Percentiles rank a stretch among this genome's conserved stretches.
phyloP scores from a whole-genome alignment of 768 basidiomycete genomes.

The Exsudoporus frostii region DNA sequence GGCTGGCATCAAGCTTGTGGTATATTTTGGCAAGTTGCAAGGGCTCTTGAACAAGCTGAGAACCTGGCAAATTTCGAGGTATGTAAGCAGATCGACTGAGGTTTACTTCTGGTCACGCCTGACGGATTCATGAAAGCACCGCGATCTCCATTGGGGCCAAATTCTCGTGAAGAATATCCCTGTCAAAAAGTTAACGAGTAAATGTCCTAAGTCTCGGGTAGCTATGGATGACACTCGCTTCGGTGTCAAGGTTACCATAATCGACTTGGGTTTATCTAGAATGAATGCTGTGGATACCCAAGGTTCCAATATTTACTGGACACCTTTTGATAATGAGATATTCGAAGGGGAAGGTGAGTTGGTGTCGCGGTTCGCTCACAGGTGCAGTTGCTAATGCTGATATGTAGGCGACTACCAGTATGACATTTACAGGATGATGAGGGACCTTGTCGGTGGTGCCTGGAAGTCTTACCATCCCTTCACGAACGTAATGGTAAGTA shows the following conservation, averaged over 20 bases:
- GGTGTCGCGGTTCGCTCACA: neutral
- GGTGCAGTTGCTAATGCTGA: constrained; percentile 10
- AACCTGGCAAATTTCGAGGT: constrained; percentile 85
- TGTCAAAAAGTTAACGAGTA: constrained; percentile 32
- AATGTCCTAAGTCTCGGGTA: constrained; percentile 31
- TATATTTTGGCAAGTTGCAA: constrained; percentile 87
- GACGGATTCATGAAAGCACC: constrained; percentile 58
- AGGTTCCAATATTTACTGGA: constrained; percentile 58
- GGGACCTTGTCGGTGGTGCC: constrained; percentile 47
- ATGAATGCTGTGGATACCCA: constrained; percentile 58
- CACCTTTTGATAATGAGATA: constrained; percentile 81
- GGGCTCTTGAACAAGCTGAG: constrained; percentile 77
- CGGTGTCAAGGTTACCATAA: constrained; percentile 79
- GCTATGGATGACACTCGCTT: constrained; percentile 64
- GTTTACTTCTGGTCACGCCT: neutral
- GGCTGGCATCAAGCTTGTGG: constrained; percentile 88
- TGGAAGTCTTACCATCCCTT: constrained; percentile 81
- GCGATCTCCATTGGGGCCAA: constrained; percentile 98
- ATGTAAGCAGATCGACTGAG: constrained; percentile 15
- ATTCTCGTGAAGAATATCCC: constrained; percentile 71
- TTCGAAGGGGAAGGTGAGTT: constrained; percentile 86
- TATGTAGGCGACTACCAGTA: constrained; percentile 84
- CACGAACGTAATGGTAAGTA: constrained; percentile 85
- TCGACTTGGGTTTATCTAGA: constrained; percentile 91
- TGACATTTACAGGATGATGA: constrained; percentile 92